Conservation (phyloP, 805 yeast genomes). For the Starmerella khaoyaiensis region DNA sequence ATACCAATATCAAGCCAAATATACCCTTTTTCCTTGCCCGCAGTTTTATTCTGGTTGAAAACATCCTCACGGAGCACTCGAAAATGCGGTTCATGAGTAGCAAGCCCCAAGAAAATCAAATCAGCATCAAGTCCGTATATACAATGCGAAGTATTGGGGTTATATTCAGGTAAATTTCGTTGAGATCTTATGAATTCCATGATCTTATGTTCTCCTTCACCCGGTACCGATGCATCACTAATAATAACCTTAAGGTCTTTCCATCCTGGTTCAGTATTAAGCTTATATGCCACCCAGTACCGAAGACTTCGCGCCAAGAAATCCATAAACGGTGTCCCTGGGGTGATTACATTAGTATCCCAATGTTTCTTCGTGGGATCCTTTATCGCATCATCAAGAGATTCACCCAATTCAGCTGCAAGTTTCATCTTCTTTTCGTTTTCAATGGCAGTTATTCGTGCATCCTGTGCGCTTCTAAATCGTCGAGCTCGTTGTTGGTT, state of each 20-base stretch:
- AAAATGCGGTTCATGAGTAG: conserved; percentile 97
- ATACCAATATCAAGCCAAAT: conserved; percentile 87
- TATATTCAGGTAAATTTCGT: conserved; percentile 70
- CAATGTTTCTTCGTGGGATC: conserved; percentile 64
- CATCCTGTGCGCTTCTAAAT: conserved; percentile 84
- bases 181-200: conserved; percentile 92
- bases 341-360: conserved; percentile 96
- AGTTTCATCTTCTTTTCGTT: conserved; percentile 26
- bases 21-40: conserved; percentile 56
- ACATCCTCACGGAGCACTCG: conserved; percentile 91
- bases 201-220: conserved; percentile 98
- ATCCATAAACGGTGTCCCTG: conserved; percentile 98
- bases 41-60: conserved; percentile 59
- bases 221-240: conserved; percentile 94
- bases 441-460: conserved; percentile 53
- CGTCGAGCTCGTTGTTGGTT: conserved; percentile 92
- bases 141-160: conserved; percentile 90
- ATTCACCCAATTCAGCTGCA: conserved; percentile 49
- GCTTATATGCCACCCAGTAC: conserved; percentile 86
- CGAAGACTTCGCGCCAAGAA: conserved; percentile 66
- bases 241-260: conserved; percentile 73
- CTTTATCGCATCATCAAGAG: conserved; percentile 60
- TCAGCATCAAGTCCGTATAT: conserved; percentile 98
- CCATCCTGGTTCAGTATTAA: conserved; percentile 90
- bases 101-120: conserved; percentile 85